Percentiles rank a stretch among this genome's conserved stretches.
Evolutionary conservation across 768 basidiomycete species (phyloP).

Genomic region (Porphyrellus cyaneotinctus): DNA sequence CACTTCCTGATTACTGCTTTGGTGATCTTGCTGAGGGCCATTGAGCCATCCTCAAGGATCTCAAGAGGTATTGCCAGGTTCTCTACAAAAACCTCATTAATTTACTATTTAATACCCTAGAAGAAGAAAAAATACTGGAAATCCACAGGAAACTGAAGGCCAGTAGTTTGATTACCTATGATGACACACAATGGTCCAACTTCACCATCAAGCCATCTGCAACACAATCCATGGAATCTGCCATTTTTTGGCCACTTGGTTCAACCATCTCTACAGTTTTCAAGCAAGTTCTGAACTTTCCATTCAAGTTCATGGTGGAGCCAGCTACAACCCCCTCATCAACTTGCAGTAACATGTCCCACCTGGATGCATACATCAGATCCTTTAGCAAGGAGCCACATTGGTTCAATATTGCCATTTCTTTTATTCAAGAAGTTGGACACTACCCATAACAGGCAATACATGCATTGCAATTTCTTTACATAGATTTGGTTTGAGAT

Average conservation of each 20-base stretch:
- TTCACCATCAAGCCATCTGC: neutral
- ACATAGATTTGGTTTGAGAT: neutral
- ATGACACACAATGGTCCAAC: neutral
- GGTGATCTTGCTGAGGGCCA: neutral
- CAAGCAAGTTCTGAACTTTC: neutral
- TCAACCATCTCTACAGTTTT: neutral
- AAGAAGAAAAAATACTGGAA: neutral
- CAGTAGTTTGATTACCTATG: neutral
- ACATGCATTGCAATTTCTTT: neutral
- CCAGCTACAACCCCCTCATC: neutral
- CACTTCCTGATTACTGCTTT: neutral
- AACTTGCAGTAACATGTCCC: neutral
- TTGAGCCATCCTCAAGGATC: neutral
- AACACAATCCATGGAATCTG: neutral
- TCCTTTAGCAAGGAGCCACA: neutral
- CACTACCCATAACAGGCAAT: accelerated
- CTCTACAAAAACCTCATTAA: neutral
- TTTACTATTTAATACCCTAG: neutral
- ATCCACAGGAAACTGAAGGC: neutral
- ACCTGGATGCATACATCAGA: neutral
- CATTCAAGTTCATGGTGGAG: neutral
- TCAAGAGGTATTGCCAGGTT: neutral
- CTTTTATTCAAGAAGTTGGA: constrained; percentile 4
- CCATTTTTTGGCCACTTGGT: neutral
- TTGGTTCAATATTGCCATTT: constrained; percentile 7